Conservation (phyloP, 202 grass and related monocot species). For the Hordeum pubiflorum region DNA sequence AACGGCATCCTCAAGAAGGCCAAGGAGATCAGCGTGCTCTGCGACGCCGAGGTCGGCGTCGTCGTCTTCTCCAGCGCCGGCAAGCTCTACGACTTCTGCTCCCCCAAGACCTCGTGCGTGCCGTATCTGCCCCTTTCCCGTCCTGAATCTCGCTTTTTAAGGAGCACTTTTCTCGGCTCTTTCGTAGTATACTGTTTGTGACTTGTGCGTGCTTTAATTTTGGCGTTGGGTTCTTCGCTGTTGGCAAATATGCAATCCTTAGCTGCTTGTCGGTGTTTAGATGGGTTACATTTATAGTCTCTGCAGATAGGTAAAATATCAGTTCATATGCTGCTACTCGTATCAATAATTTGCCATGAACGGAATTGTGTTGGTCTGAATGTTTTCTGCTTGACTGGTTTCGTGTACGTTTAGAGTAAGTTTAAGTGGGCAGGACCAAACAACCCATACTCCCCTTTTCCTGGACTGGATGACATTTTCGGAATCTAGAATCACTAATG, state of each 20-base stretch:
- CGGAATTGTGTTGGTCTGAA: background rate
- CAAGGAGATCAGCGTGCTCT: conserved; percentile 87
- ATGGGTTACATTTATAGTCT: background rate
- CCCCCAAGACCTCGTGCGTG: conserved; percentile 34
- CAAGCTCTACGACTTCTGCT: conserved; percentile 95
- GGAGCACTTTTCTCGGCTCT: background rate
- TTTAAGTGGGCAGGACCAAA: background rate
- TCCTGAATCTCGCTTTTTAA: background rate
- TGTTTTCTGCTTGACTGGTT: conserved; percentile 5
- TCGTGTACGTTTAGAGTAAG: background rate
- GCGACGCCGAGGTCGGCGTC: conserved; percentile 75
- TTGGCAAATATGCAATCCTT: background rate
- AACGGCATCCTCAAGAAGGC: conserved; percentile 97
- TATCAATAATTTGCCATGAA: background rate
- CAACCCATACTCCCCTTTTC: background rate
- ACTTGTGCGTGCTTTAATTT: background rate
- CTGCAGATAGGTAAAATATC: background rate
- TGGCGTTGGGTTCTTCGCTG: background rate
- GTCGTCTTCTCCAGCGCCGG: conserved; percentile 89
- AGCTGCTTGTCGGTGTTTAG: background rate
- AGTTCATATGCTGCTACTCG: background rate
- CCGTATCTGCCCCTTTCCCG: background rate
- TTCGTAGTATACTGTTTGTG: background rate
- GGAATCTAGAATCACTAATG: background rate
- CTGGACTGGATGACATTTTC: background rate